Evolutionary conservation across 192 early-diverging fungal species (phyloP), one percentile per base, ranked within the genome.

Genomic region (Dimargaris verticillata): DNA sequence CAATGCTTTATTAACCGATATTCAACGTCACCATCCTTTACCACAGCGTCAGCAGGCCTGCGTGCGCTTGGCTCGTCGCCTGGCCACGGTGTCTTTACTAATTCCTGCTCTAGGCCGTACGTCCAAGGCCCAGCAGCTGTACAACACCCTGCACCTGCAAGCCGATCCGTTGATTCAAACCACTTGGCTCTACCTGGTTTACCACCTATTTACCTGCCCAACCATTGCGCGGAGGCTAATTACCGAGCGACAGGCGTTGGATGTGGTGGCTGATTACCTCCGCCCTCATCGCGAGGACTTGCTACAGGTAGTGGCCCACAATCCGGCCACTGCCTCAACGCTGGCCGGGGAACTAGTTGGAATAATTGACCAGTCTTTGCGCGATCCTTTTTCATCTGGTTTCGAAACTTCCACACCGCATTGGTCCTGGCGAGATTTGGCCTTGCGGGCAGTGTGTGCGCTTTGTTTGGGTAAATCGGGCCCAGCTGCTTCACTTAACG

Each of bases 201-300:
- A 44, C 22, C 41, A 22, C 4, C 41, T 59, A 17, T 24, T 41
- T 33, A 15, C 33, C 5, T 59, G 22, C 25, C 15, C 38, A 15
- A 17, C 15, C 22, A 20, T n/a, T 15, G 57, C 57, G 17, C 5
- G 20, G 41, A n/a, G 20, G 33, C 42, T 59, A 38, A 7, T 59
- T 59, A 41, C 6, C 17, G 57, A 59, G 41, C 57, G 41, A 15
- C 57, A 59, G 57, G 57, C 57, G 17, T 43, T 59, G 41, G 57
- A 59, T 43, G 25, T 5, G 3, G 33, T 59, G 17, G 43, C 57
- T 38, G 43, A 59, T 10, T 59, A 44, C 10, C 38, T 59, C 2
- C 51, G 51, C 11, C 51, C 51, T 26, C 51, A 25, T 3, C 18
- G 11, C 22, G 20, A 52, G 3, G 51, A 52, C 12, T 12, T 25